Conservation (phyloP, 2,329 filamentous ascomycete genomes). For the Sporothrix pseudoabietina region DNA sequence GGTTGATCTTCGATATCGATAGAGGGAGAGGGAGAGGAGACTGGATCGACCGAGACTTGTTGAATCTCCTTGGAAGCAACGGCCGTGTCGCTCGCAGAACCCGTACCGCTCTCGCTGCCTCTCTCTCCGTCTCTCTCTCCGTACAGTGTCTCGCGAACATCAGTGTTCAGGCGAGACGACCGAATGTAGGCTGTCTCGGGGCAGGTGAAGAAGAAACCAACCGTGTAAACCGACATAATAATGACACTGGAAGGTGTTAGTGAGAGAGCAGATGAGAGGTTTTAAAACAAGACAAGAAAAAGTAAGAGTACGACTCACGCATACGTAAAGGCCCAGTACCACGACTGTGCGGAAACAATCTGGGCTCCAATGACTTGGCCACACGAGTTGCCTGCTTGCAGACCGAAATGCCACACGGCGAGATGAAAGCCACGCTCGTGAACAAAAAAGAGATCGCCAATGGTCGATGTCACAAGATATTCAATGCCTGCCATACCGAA, state of each 20-base stretch:
- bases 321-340: constrained; percentile 17
- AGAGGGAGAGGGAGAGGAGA: not conserved
- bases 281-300: not conserved
- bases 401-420: constrained; percentile 38
- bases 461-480: constrained; percentile 48
- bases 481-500: constrained; percentile 40
- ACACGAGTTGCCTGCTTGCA: constrained; percentile 23
- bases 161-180: not conserved
- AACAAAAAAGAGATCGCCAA: constrained; percentile 59
- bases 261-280: not conserved
- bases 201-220: constrained; percentile 47
- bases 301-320: constrained; percentile 40
- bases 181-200: constrained; percentile 47
- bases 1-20: not conserved
- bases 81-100: not conserved
- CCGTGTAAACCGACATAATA: constrained; percentile 38
- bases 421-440: constrained; percentile 50
- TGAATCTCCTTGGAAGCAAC: not conserved
- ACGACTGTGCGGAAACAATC: constrained; percentile 4
- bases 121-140: constrained; percentile 21
- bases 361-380: constrained; percentile 22
- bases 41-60: not conserved
- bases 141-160: constrained; percentile 16
- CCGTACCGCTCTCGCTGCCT: not conserved
- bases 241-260: not conserved